These are phyloP conservation scores for Paramecium tetraurelia DNA, from an alignment of 73 alveolate species.

Conservation along the genomic window DNA sequence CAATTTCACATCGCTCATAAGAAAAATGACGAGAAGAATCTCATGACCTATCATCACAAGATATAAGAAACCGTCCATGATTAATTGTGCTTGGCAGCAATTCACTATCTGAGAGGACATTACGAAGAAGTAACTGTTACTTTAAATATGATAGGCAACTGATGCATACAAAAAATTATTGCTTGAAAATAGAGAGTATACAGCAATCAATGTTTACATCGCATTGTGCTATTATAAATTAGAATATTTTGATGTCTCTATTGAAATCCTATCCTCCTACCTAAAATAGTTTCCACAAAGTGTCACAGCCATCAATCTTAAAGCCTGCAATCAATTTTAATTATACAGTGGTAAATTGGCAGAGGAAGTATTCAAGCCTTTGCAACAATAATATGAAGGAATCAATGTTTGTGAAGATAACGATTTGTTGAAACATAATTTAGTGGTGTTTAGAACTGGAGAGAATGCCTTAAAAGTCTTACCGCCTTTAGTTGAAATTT, in stretches of 20 bases:
- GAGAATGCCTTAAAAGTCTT: slow-evolving; percentile 94
- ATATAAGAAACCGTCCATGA: slow-evolving; percentile 80
- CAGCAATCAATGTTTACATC: slow-evolving; percentile 92
- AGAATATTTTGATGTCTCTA: slow-evolving; percentile 97
- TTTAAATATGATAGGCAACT: slow-evolving; percentile 68
- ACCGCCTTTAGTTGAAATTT: slow-evolving; percentile 94
- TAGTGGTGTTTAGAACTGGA: slow-evolving; percentile 96
- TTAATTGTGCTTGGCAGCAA: slow-evolving; percentile 97
- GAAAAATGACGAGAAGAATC: slow-evolving; percentile 90
- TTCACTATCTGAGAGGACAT: slow-evolving; percentile 91
- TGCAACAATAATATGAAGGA: slow-evolving; percentile 78
- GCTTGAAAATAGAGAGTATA: slow-evolving; percentile 89
- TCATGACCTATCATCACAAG: slow-evolving; percentile 86
- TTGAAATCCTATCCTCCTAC: slow-evolving; percentile 91
- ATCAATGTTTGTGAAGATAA: slow-evolving; percentile 94
- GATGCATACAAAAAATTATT: slow-evolving; percentile 85
- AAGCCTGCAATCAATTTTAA: slow-evolving; percentile 98
- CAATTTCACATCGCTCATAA: slow-evolving; percentile 95
- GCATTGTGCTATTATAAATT: slow-evolving; percentile 98
- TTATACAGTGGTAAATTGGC: slow-evolving; percentile 97
- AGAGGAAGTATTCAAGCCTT: slow-evolving; percentile 89
- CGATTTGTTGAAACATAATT: slow-evolving; percentile 95
- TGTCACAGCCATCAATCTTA: slow-evolving; percentile 93
- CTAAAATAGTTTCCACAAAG: slow-evolving; percentile 76
- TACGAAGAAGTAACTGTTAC: slow-evolving; percentile 72